Evolutionary conservation across 2,329 filamentous ascomycete genomes (phyloP), one percentile per base, ranked within the genome.

Genomic region (Microdochium paspali): DNA sequence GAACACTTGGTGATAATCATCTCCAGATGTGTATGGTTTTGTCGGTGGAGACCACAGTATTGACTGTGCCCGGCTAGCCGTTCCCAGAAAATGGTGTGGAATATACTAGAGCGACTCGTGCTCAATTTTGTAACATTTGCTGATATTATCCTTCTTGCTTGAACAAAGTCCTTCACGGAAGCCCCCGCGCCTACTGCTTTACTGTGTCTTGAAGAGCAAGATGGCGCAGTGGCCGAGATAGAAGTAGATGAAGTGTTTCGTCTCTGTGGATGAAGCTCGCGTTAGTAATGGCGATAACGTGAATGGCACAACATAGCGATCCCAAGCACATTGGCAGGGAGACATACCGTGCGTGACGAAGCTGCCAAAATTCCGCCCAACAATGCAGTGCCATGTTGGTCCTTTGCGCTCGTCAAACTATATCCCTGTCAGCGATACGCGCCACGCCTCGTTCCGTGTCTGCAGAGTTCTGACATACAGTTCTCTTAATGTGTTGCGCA

Each of bases 171-270:
- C n/a, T n/a, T n/a, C n/a, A n/a, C n/a, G n/a, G n/a, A n/a, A n/a
- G n/a, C n/a, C n/a, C n/a, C n/a, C n/a, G 26, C 26, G 26, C 7
- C 26, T 39, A 3, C 18, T 18, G 35, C 18, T 21, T 63, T 82
- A 97, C 80, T 96, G 91, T 35, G 93, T 98, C 79, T 98, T 98
- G 82, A 97, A 98, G 46, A 98, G 83, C 48, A 98, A 79, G 64
- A 98, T 97, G 50, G 93, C 93, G 68, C 90, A 96, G 76, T 97
- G 93, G 47, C 93, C 93, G 50, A 98, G 85, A 74, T 98, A 98
- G 75, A 98, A 98, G 75, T 98, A 98, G 67, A 98, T 96, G 75
- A 98, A 98, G 71, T 98, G 93, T 74, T 97, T 97, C 24, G 93
- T 97, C 70, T 97, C 93, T 96, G 72, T 18, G 31, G 39, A 9